Evolutionary conservation across 768 basidiomycete genomes (phyloP).

Genomic region (Nidularia sp.): DNA sequence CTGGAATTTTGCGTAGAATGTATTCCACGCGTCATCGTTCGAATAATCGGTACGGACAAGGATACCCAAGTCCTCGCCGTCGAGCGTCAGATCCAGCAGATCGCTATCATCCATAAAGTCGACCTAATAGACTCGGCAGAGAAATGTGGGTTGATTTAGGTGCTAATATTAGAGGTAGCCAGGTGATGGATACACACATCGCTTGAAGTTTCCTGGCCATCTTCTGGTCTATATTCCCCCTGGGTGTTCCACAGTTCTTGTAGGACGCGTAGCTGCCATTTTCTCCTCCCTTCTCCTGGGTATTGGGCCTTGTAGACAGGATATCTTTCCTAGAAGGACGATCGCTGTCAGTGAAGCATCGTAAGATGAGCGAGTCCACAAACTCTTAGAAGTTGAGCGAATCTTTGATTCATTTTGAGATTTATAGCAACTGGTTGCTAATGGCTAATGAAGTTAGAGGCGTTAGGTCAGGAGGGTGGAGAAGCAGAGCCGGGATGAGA

Average conservation of each 20-base stretch:
- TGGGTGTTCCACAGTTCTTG: constrained; percentile 42
- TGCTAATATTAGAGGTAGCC: no score
- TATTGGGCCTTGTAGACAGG: constrained; percentile 34
- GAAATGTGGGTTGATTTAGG: no score
- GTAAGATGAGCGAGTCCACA: no score
- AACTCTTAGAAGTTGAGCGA: constrained; percentile 20
- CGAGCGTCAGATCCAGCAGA: constrained; percentile 44
- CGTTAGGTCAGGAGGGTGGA: not conserved
- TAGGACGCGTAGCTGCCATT: constrained; percentile 48
- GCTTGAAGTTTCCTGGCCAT: no score
- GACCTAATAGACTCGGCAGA: constrained; percentile 13
- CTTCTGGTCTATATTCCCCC: no score
- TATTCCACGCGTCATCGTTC: constrained; percentile 61
- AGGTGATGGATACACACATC: no score
- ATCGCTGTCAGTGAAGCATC: no score
- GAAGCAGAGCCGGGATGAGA: no score
- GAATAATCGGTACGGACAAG: constrained; percentile 73
- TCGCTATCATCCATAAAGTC: constrained; percentile 39
- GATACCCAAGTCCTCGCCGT: constrained; percentile 51
- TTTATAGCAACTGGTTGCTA: no score
- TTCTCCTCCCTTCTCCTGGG: constrained; percentile 53
- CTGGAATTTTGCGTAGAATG: constrained; percentile 46
- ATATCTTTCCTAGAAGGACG: constrained; percentile 21
- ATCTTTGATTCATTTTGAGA: not conserved
- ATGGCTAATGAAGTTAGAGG: no score